Evolutionary conservation across 768 basidiomycete species (phyloP), one percentile per base, ranked within the genome.

Genomic region (Strobilomyces echinocephalus): DNA sequence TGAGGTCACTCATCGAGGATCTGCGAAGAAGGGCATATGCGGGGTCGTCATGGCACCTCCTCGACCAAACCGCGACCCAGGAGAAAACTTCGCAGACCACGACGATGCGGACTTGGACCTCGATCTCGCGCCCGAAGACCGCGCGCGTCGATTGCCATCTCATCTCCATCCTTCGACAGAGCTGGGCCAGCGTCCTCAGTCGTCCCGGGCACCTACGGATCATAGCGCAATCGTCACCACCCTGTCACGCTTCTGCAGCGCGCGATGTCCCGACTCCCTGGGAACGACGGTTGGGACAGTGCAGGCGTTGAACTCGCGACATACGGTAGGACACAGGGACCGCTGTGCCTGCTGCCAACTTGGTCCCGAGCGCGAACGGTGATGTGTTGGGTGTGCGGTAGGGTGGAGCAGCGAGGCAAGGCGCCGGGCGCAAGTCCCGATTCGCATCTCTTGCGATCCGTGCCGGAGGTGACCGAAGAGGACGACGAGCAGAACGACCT

Each of bases 201-300:
- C 16, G 31, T 67, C 3, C 58, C 63, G 0, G 56, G 66, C n/a
- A n/a, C n/a, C n/a, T 4, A 52, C 52, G 4, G 0, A 39, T 51
- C 11, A 12, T 55, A 4, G 35, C 59, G 0, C 72, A 77, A 41
- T 74, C 75, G 10, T 66, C 79, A 8, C 69, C 75, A 1, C 50
- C 62, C 0, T n/a, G 61, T 68, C n/a, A 63, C 77, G 8, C 70
- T 83, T 12, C 79, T 83, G 1, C 82, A 86, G 76, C 60, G 75
- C 84, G 0, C 73, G n/a, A n/a, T 93, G 15, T 89, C 88, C 0
- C 79, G 89, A 1, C n/a, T n/a, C n/a, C n/a, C 87, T 80, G 10
- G 3, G 84, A 92, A 28, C 88, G 91, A 5, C 79, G 87, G 6
- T 72, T 95, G n/a, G 91, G 91, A 2, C 75, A 87, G 11, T 88